Evolutionary conservation across 495 filamentous ascomycete species (phyloP).

Genomic region (Penicillium paxilli): DNA sequence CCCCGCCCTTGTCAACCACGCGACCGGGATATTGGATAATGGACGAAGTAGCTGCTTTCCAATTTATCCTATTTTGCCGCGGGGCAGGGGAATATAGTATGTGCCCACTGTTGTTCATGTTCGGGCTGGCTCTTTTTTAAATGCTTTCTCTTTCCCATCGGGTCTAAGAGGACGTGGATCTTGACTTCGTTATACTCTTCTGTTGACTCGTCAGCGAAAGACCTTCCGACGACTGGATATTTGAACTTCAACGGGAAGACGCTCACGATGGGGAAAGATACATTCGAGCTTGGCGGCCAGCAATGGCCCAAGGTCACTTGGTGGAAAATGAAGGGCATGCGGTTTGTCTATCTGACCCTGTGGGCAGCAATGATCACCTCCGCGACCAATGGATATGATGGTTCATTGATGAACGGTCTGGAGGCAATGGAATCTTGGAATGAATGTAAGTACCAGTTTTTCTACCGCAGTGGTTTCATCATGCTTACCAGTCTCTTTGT

Average conservation of each 20-base stretch:
- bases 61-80: neutral
- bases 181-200: neutral
- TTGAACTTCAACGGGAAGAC: neutral
- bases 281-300: constrained; percentile 40
- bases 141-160: neutral
- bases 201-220: neutral
- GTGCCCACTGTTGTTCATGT: too few relatives aligned
- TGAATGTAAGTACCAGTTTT: constrained; percentile 19
- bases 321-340: constrained; percentile 41
- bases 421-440: constrained; percentile 38
- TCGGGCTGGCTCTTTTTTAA: too few relatives aligned
- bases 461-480: too few relatives aligned
- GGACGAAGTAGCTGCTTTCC: neutral
- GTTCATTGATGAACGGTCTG: constrained; percentile 48
- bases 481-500: neutral
- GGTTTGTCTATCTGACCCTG: constrained; percentile 35
- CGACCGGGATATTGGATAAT: neutral
- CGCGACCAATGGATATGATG: constrained; percentile 57
- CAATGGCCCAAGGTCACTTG: constrained; percentile 40
- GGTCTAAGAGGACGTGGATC: neutral
- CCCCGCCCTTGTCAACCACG: neutral
- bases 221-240: neutral
- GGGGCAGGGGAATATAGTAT: too few relatives aligned
- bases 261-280: constrained; percentile 36
- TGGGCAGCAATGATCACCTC: constrained; percentile 39